Evolutionary conservation across 2,329 filamentous ascomycete species (phyloP).

Genomic region (Tetracladium maxilliforme): DNA sequence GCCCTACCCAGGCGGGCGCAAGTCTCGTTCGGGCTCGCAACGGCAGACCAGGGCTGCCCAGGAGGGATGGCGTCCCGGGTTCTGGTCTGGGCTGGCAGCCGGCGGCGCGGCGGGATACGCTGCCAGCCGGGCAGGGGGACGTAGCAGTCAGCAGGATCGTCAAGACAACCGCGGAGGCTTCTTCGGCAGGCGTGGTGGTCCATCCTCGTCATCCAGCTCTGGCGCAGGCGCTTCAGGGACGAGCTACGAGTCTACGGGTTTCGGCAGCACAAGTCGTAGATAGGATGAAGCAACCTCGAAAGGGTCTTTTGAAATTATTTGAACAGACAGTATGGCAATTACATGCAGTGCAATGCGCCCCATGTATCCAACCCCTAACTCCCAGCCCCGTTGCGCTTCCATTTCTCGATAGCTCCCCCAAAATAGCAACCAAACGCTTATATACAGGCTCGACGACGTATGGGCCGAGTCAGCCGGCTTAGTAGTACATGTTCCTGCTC

Average conservation of each 20-base stretch:
- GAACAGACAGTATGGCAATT: background rate
- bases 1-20: constrained; percentile 11
- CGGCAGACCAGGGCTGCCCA: constrained; percentile 7
- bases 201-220: constrained; percentile 14
- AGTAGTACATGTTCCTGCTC: no score
- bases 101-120: constrained; percentile 59
- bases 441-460: no score
- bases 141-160: constrained; percentile 18
- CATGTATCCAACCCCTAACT: no score
- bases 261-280: constrained; percentile 51
- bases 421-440: no score
- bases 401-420: no score
- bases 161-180: no score
- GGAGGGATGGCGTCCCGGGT: constrained; percentile 54
- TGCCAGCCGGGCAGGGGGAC: no score
- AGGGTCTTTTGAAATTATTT: constrained; percentile 1
- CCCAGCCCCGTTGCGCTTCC: no score
- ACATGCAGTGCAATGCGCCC: no score
- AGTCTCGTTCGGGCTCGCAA: constrained; percentile 6
- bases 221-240: constrained; percentile 25
- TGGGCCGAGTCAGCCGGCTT: no score
- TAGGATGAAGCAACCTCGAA: constrained; percentile 13
- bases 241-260: constrained; percentile 55
- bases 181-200: constrained; percentile 14
- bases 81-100: constrained; percentile 55